Base-by-base conservation (phyloP, 1,284 basidiomycete genomes). In the Rhodotorula sp. region DNA sequence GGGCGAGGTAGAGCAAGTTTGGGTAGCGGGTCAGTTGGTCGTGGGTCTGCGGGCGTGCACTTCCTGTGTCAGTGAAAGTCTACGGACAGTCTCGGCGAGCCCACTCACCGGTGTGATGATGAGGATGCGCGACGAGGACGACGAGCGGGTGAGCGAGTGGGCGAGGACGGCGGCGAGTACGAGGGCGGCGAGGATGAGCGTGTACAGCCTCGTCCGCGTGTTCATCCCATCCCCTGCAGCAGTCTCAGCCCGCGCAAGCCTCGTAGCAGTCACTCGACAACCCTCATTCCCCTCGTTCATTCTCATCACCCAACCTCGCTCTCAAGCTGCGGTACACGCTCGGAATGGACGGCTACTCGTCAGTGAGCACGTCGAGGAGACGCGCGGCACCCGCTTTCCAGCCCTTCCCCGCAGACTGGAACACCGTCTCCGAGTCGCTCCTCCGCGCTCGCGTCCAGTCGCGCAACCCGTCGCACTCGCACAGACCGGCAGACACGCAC, bases 371-470 rank as follows among this genome's bases (percentile, higher is more conserved):
- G 39, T 44, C 39, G 39, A 44, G 39, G 39, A 17, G n/a, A 13
- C 39, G 39, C 39, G 39, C 39, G 11, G 39, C 39, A 44, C 39
- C 39, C 39, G 39, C 46, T 29, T 62, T 15, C 52, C 60, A 62
- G 29, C 60, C 44, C 2, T 52, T 54, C 60, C 60, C 60, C 13
- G 4, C 24, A 8, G 22, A 56, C 24, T 57, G 54, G 47, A 34
- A 15, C 22, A 2, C 55, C 4, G 34, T 27, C 13, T n/a, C 55
- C 27, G 54, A 52, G 7, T 30, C 54, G 2, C 48, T 64, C 27
- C 55, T 57, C n/a, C 62, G 55, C 34, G 62, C 62, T 1, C 62
- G 54, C 53, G 27, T 11, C 4, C 36, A 62, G 36, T 36, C 51
- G 4, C 64, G 64, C 24, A 49, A 22, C 11, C 55, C 66, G 24